Base-by-base conservation (phyloP, 106 monocot genomes). In the Dendrobium officinale region DNA sequence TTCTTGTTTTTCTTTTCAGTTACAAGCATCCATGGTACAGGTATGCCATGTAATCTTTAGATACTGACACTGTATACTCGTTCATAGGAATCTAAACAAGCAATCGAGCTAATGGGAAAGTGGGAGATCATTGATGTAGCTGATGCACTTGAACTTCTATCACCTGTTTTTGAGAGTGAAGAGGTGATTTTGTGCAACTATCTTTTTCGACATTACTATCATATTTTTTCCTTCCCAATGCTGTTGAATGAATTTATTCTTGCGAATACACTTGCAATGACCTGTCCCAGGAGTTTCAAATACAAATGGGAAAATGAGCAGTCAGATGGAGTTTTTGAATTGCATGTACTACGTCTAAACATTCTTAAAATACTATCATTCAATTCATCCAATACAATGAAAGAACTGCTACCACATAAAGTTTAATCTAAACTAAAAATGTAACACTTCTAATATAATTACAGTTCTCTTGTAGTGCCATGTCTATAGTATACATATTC, bases 81-180 rank as follows among this genome's bases (percentile, higher is more conserved):
- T 73, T 80, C n/a, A 13, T 33, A 98, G 97, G 97, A 98, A 88
- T 92, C 97, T 55, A 98, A 98, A 75, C 97, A 98, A 77, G 97
- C 97, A 75, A 86, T 92, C 77, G 97, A 98, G 59, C 87, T 94
- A 79, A 98, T 98, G 94, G 86, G 92, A 70, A 89, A 82, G 80
- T 98, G 97, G 97, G 94, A 91, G 85, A 89, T 80, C 41, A 98
- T 98, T 85, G 97, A 98, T 83, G 94, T 98, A 19, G 86, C 94
- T 73, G 94, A 93, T 90, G 91, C 96, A 55, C 82, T 96, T 82
- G 96, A 93, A 80, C 96, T 93, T 80, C 82, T 93, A 16, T 93
- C 96, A 81, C 96, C 96, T 84, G 88, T 87, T 79, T 93, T 92
- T 86, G 91, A 92, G 80, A 90, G 91, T 87, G 96, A 93, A 86